These are phyloP conservation scores for Apiospora kogelbergensis DNA, from an alignment of 2,329 filamentous ascomycete genomes.

Conservation along the genomic window DNA sequence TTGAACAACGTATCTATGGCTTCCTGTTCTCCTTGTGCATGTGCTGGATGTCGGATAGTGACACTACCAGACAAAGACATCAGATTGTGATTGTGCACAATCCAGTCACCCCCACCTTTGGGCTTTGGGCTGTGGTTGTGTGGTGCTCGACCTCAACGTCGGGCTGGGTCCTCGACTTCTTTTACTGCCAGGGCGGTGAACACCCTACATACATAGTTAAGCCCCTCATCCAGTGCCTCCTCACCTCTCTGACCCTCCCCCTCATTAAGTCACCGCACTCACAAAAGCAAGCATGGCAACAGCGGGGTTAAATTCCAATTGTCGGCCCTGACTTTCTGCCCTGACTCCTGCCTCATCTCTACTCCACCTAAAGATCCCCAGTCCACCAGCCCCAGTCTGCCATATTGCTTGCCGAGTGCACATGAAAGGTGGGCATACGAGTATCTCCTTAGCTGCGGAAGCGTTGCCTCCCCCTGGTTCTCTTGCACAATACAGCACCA, in stretches of 20 bases:
- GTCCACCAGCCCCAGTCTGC: neutral
- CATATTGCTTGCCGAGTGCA: neutral
- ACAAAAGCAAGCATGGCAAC: neutral
- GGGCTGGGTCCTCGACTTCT: neutral
- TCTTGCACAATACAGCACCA: too few relatives aligned
- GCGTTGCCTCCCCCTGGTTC: neutral
- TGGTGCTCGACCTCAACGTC: neutral
- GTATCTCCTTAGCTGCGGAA: neutral
- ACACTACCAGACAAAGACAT: neutral
- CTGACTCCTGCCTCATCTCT: neutral
- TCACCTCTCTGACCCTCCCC: neutral
- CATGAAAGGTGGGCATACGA: neutral
- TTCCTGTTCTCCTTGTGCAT: neutral
- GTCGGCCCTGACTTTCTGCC: neutral
- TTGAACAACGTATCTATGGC: neutral
- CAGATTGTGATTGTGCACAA: neutral
- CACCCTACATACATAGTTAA: too few relatives aligned
- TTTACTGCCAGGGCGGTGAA: constrained; percentile 4
- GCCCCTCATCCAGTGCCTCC: too few relatives aligned
- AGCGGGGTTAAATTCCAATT: neutral
- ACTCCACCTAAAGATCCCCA: neutral
- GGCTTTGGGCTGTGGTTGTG: neutral
- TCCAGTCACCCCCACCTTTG: neutral
- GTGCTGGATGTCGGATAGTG: neutral
- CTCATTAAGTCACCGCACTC: neutral